Percentiles rank a stretch among this genome's conserved stretches.
phyloP scores from a whole-genome alignment of 805 yeast species.

The Metschnikowia corniflorae region DNA sequence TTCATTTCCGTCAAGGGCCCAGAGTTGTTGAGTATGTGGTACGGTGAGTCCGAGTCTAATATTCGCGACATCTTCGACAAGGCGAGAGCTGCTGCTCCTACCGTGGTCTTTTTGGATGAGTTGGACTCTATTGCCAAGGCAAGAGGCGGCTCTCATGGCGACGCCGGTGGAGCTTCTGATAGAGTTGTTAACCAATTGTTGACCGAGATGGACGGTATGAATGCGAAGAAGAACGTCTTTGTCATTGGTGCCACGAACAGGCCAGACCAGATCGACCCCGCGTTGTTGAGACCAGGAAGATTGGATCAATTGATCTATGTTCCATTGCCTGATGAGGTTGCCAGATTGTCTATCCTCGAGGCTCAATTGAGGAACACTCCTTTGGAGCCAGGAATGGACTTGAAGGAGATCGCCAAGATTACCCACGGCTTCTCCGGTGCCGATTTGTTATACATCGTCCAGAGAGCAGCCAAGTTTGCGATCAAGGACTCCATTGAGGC shows the following conservation, averaged over 20 bases:
- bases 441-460: constrained; percentile 93
- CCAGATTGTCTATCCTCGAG: constrained; percentile 85
- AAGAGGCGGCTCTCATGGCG: constrained; percentile 71
- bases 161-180: constrained; percentile 96
- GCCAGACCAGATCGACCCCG: constrained; percentile 99
- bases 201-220: constrained; percentile 99
- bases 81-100: constrained; percentile 99
- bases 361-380: constrained; percentile 99
- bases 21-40: constrained; percentile 96
- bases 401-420: constrained; percentile 82
- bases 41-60: constrained; percentile 96
- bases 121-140: constrained; percentile 96
- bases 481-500: constrained; percentile 97
- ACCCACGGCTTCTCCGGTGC: constrained; percentile 99
- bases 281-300: constrained; percentile 97
- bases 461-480: constrained; percentile 98
- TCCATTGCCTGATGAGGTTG: constrained; percentile 95
- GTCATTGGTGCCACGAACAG: constrained; percentile 99
- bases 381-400: constrained; percentile 92
- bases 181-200: constrained; percentile 93
- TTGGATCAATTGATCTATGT: constrained; percentile 97
- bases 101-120: constrained; percentile 97
- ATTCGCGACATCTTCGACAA: constrained; percentile 97
- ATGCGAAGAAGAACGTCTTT: constrained; percentile 97
- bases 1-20: constrained; percentile 97